These are phyloP conservation scores for Schwanniomyces occidentalis DNA, from an alignment of 805 yeast species.

Conservation along the genomic window DNA sequence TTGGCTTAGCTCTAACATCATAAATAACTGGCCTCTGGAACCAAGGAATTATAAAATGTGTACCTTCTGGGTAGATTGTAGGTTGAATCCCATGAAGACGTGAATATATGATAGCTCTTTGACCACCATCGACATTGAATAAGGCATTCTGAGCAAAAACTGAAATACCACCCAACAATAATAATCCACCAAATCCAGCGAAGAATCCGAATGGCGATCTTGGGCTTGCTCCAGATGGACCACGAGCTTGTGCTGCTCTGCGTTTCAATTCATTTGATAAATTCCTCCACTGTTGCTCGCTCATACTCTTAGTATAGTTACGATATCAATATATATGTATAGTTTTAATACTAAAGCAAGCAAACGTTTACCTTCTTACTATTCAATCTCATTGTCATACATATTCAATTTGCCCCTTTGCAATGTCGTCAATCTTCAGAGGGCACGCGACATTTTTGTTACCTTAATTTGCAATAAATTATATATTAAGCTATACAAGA, in stretches of 20 bases:
- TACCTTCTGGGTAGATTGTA: conserved; percentile 86
- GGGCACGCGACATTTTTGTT: conserved; percentile 2
- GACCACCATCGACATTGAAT: conserved; percentile 93
- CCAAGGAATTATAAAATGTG: conserved; percentile 94
- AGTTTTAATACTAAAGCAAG: not conserved
- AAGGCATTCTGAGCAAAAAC: conserved; percentile 44
- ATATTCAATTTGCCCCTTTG: conserved; percentile 2
- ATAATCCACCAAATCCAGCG: conserved; percentile 43
- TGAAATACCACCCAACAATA: conserved; percentile 41
- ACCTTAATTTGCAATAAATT: not conserved
- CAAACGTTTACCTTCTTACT: not conserved
- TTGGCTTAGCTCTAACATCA: conserved; percentile 96
- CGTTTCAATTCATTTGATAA: conserved; percentile 44
- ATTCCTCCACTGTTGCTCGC: conserved; percentile 43
- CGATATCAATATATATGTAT: not conserved
- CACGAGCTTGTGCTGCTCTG: conserved; percentile 32
- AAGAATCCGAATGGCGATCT: conserved; percentile 38
- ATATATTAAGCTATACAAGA: not conserved
- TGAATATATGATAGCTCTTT: conserved; percentile 92
- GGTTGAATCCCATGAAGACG: conserved; percentile 84
- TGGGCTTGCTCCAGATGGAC: conserved; percentile 25
- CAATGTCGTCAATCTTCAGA: conserved; percentile 2
- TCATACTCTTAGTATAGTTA: conserved; percentile 24
- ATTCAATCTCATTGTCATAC: too few species aligned
- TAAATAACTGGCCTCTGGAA: conserved; percentile 88